Evolutionary conservation across 495 filamentous ascomycete species (phyloP).

Genomic region (Aspergillus funiculosus): DNA sequence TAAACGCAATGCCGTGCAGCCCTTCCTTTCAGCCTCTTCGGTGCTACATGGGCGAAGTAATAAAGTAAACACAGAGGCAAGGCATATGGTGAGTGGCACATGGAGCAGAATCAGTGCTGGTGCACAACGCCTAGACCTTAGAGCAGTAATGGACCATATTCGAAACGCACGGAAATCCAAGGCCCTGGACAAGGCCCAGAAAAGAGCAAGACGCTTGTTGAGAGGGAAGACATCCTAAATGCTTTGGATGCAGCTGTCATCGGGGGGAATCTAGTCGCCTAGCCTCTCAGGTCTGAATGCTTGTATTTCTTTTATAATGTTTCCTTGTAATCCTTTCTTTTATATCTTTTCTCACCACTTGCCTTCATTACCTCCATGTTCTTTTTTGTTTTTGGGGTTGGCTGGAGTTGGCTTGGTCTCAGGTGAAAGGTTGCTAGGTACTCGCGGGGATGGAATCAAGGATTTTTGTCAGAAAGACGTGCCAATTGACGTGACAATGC

Average conservation of each 20-base stretch:
- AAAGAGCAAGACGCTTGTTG: slow-evolving; percentile 32
- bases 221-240: slow-evolving; percentile 17
- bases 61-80: slow-evolving; percentile 29
- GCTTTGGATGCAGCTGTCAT: slow-evolving; percentile 7
- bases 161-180: slow-evolving; percentile 28
- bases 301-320: slow-evolving; percentile 3
- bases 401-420: slow-evolving; percentile 4
- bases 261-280: background rate
- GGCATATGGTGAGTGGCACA: slow-evolving; percentile 25
- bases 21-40: slow-evolving; percentile 29
- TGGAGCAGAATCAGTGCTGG: slow-evolving; percentile 28
- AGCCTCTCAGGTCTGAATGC: background rate
- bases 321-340: slow-evolving; percentile 1
- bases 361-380: background rate
- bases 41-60: slow-evolving; percentile 27
- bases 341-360: background rate
- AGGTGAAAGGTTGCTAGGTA: background rate
- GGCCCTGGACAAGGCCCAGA: slow-evolving; percentile 36
- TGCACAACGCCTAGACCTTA: slow-evolving; percentile 25
- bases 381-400: slow-evolving; percentile 4
- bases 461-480: slow-evolving; percentile 1
- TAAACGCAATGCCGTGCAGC: slow-evolving; percentile 32
- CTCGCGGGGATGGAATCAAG: background rate
- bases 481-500: slow-evolving; percentile 12
- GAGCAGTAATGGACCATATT: slow-evolving; percentile 28